A percentile compares a stretch with the other conserved stretches of the same genome.
phyloP scores from a whole-genome alignment of 768 basidiomycete genomes.

The Epithele typhae region DNA sequence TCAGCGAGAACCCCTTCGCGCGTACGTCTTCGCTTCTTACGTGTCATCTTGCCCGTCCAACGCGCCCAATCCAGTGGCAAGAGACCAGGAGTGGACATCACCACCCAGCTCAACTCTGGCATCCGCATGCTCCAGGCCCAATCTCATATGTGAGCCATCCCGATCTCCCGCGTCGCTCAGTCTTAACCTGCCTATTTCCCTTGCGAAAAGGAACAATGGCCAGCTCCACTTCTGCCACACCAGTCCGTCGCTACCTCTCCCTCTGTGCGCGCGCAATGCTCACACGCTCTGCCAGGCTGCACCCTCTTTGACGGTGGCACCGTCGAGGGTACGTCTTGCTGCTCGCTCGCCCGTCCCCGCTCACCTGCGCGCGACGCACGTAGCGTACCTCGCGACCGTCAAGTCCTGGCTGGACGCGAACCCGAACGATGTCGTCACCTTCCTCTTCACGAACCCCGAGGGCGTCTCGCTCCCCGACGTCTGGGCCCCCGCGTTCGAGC shows the following conservation, averaged over 20 bases:
- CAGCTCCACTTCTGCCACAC: constrained; percentile 67
- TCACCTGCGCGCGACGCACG: too few relatives aligned
- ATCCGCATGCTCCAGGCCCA: constrained; percentile 57
- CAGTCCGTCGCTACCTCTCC: too few relatives aligned
- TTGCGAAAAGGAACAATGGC: too few relatives aligned
- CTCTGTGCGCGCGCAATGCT: constrained; percentile 1
- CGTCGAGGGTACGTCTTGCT: constrained; percentile 26
- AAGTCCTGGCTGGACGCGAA: constrained; percentile 54
- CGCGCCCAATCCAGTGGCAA: constrained; percentile 38
- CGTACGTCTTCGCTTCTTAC: constrained; percentile 36
- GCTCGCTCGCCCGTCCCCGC: too few relatives aligned
- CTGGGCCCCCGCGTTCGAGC: constrained; percentile 51
- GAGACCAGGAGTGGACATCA: constrained; percentile 49
- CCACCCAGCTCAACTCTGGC: constrained; percentile 44
- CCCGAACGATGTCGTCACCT: constrained; percentile 60
- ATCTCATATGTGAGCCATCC: constrained; percentile 23
- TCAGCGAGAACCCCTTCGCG: constrained; percentile 41
- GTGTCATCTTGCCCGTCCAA: too few relatives aligned
- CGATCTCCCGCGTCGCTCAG: too few relatives aligned
- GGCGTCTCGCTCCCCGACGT: constrained; percentile 40
- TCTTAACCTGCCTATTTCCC: too few relatives aligned
- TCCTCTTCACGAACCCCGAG: constrained; percentile 67
- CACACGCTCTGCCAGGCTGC: constrained; percentile 15
- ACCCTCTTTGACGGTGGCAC: constrained; percentile 59
- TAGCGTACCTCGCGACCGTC: constrained; percentile 34